A percentile compares a stretch with the other conserved stretches of the same genome.
phyloP scores from a whole-genome alignment of 176 grass and related monocot genomes.

The Oryza glumipatula region DNA sequence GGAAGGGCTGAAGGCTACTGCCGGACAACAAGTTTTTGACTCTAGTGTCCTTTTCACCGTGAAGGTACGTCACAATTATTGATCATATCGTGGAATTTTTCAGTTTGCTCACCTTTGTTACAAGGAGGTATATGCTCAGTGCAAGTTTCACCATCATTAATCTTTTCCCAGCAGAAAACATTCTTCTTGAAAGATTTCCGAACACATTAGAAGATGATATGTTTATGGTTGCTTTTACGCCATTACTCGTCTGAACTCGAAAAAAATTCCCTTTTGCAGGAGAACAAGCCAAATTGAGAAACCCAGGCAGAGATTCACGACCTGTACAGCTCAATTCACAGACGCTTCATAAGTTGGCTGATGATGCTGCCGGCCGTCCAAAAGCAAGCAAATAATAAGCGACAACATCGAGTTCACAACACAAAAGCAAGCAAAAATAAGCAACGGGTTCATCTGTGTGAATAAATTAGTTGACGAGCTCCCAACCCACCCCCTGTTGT shows the following conservation, averaged over 20 bases:
- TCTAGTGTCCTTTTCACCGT: conserved; percentile 78
- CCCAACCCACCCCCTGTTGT: background rate
- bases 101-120: conserved; percentile 8
- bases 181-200: background rate
- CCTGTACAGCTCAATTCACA: background rate
- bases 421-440: conserved; percentile 15
- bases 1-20: conserved; percentile 68
- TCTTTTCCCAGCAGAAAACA: background rate
- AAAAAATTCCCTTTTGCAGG: conserved; percentile 20
- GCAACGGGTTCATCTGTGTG: background rate
- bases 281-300: conserved; percentile 26
- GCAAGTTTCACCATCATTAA: background rate
- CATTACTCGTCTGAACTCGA: background rate
- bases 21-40: conserved; percentile 97
- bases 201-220: background rate
- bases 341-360: background rate
- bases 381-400: background rate
- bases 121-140: background rate
- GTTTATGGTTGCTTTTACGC: background rate
- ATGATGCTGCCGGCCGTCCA: background rate
- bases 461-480: conserved; percentile 2
- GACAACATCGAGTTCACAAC: conserved; percentile 2
- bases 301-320: background rate
- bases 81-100: background rate
- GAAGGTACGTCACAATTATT: conserved; percentile 50